Conservation (phyloP, 2,329 filamentous ascomycete species). For the Cucurbitaria berberidis region DNA sequence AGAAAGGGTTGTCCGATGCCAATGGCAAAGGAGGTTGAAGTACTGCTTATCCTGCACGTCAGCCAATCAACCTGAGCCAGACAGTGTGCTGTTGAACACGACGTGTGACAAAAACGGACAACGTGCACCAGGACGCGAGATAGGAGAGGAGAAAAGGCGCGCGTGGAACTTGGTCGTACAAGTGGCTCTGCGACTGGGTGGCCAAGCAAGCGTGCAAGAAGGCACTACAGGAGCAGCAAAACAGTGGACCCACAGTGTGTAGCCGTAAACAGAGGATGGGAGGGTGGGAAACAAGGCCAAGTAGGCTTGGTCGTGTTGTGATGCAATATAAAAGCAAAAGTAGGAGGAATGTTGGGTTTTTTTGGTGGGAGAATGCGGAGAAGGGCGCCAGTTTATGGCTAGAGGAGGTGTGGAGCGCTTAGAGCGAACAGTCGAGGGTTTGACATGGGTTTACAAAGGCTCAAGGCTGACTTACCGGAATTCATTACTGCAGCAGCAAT, state of each 20-base stretch:
- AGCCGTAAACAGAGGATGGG: constrained; percentile 36
- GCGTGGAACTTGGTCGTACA: constrained; percentile 46
- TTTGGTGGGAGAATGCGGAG: constrained; percentile 48
- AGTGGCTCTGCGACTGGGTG: constrained; percentile 44
- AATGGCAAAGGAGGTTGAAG: constrained; percentile 52
- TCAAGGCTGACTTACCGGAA: constrained; percentile 47
- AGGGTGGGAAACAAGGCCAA: constrained; percentile 14
- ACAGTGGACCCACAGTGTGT: constrained; percentile 38
- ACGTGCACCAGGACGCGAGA: constrained; percentile 42
- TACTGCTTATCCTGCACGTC: constrained; percentile 51
- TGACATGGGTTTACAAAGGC: constrained; percentile 31
- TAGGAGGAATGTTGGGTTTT: constrained; percentile 41
- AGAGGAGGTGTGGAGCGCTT: constrained; percentile 35
- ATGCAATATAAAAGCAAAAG: constrained; percentile 38
- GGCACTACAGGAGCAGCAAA: constrained; percentile 43
- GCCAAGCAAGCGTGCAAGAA: constrained; percentile 39
- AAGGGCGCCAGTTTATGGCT: constrained; percentile 43
- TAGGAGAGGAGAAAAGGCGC: constrained; percentile 27
- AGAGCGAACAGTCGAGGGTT: constrained; percentile 29
- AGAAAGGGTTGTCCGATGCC: constrained; percentile 52
- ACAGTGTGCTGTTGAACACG: constrained; percentile 39
- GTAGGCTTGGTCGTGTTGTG: constrained; percentile 33
- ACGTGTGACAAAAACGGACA: constrained; percentile 48
- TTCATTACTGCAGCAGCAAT: constrained; percentile 43
- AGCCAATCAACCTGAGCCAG: constrained; percentile 47